Conservation (phyloP, 2,329 filamentous ascomycete species). For the Botrytis fragariae region DNA sequence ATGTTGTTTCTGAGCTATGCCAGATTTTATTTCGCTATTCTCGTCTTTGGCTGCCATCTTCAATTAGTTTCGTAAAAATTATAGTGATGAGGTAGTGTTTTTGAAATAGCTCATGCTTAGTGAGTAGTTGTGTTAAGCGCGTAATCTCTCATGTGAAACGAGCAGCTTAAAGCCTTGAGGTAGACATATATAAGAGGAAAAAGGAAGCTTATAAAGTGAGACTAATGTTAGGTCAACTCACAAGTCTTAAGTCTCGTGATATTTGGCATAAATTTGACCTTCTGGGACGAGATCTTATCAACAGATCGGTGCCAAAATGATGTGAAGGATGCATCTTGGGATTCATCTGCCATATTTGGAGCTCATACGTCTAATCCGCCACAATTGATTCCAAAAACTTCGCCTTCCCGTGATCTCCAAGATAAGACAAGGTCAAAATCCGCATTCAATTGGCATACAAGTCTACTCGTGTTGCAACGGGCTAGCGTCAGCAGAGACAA, state of each 20-base stretch:
- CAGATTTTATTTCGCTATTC: constrained; percentile 19
- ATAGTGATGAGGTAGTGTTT: background rate
- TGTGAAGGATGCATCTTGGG: constrained; percentile 18
- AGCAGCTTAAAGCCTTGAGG: background rate
- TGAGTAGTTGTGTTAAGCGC: background rate
- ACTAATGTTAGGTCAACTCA: background rate
- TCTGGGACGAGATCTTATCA: constrained; percentile 20
- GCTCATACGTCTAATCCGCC: background rate
- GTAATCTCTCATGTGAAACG: background rate
- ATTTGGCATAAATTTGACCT: constrained; percentile 22
- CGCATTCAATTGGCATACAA: background rate
- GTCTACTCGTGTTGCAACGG: background rate
- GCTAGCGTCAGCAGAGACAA: background rate
- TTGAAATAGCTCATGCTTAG: background rate
- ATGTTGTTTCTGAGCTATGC: constrained; percentile 30
- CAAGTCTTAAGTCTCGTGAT: constrained; percentile 3
- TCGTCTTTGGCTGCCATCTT: constrained; percentile 17
- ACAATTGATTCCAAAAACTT: constrained; percentile 1
- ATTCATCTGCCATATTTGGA: background rate
- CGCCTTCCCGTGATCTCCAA: background rate
- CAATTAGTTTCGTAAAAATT: background rate
- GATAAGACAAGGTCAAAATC: background rate
- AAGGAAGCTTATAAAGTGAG: background rate
- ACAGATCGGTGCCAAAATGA: constrained; percentile 23
- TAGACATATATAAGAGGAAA: background rate